Evolutionary conservation across 2,329 filamentous ascomycete genomes (phyloP).

Genomic region (Basipetospora chlamydospora): DNA sequence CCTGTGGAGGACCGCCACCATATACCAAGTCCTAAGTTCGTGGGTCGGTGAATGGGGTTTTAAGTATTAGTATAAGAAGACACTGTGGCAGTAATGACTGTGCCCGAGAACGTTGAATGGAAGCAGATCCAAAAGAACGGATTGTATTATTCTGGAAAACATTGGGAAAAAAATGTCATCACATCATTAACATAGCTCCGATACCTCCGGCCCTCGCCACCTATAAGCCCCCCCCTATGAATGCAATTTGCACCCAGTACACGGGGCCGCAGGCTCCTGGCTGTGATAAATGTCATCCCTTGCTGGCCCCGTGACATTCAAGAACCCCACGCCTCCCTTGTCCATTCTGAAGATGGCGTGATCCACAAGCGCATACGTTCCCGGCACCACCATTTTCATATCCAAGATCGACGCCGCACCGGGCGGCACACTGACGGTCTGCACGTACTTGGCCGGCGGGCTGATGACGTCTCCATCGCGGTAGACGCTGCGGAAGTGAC

Average conservation of each 20-base stretch:
- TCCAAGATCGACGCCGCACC: constrained; percentile 16
- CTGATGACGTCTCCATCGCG: constrained; percentile 18
- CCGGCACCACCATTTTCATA: constrained; percentile 17
- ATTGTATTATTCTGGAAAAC: no score
- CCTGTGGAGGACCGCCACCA: no score
- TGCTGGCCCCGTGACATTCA: constrained; percentile 17
- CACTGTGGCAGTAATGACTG: no score
- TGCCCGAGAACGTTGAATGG: no score
- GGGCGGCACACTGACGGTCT: constrained; percentile 15
- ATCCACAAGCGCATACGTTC: constrained; percentile 18
- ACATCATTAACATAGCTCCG: no score
- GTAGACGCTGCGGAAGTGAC: constrained; percentile 15
- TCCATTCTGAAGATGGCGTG: constrained; percentile 20
- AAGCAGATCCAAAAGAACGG: no score
- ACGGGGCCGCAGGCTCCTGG: constrained; percentile 13
- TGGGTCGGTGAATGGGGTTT: no score
- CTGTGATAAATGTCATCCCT: constrained; percentile 15
- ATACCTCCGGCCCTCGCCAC: no score
- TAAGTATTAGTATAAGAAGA: no score
- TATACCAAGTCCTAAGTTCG: no score
- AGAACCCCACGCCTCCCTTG: constrained; percentile 19
- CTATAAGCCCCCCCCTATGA: no score
- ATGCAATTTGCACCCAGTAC: constrained; percentile 18
- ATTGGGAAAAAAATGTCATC: no score
- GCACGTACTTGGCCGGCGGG: constrained; percentile 13